Conservation (phyloP, 805 yeast species). For the Candida nemodendra region DNA sequence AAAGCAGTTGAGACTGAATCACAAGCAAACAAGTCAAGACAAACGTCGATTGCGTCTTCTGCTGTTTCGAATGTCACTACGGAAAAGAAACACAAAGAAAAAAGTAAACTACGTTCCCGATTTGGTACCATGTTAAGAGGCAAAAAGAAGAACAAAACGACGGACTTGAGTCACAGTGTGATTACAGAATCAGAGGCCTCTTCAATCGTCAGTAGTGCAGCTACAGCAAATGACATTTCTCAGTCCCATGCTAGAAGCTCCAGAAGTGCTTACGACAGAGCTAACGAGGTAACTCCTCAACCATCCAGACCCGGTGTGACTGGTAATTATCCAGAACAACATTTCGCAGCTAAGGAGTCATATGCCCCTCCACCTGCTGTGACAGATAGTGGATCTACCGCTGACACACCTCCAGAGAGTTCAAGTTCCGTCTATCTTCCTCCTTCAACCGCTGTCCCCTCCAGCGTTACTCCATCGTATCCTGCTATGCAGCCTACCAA, state of each 20-base stretch:
- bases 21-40: conserved; percentile 15
- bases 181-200: conserved; percentile 34
- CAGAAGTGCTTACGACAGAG: conserved; percentile 3
- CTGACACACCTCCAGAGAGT: conserved; percentile 1
- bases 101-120: conserved; percentile 53
- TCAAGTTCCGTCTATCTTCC: neutral
- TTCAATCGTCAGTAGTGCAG: conserved; percentile 26
- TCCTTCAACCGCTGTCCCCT: conserved; percentile 3
- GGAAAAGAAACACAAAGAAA: conserved; percentile 27
- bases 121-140: conserved; percentile 68
- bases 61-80: conserved; percentile 8
- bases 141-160: conserved; percentile 49
- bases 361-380: conserved; percentile 3
- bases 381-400: conserved; percentile 1
- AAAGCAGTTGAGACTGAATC: conserved; percentile 4
- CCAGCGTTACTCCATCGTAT: conserved; percentile 13
- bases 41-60: conserved; percentile 13
- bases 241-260: conserved; percentile 1
- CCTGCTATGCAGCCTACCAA: conserved; percentile 34
- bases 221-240: conserved; percentile 1
- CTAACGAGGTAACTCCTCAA: conserved; percentile 1
- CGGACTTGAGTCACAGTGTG: conserved; percentile 17
- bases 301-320: neutral
- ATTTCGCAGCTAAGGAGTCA: neutral
- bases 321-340: neutral